Evolutionary conservation across 257 asterid genomes (phyloP), one percentile per base, ranked within the genome.

Genomic region (Paulownia fortunei): DNA sequence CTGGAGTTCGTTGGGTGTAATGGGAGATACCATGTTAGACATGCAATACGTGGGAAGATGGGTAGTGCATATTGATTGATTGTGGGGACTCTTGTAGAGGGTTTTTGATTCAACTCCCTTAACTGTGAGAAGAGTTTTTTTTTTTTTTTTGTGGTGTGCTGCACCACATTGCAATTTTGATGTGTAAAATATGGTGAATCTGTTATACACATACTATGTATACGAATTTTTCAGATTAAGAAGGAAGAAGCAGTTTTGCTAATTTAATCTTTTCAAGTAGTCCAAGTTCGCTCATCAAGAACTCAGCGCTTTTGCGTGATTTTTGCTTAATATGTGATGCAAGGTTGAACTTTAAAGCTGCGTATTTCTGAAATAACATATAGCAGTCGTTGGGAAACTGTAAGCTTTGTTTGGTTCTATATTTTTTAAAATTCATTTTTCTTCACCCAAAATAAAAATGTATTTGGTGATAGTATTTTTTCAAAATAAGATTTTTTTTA

Each of bases 151-250:
- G 32, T 27, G 54, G 66, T 64, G 67, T 34, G 8, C 11, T 24
- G 37, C 58, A 23, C 59, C 41, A 34, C 66, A 52, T 51, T 70
- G 46, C 74, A 76, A 42, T 80, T 82, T 82, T 78, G 80, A 73
- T 73, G 74, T 82, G 86, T 73, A 59, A 39, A 66, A 47, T 75
- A 63, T 46, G 81, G 75, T 59, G 68, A 59, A 32, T 51, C 8
- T 66, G 47, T 59, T 55, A 46, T 69, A 64, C 51, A 30, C 49
- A 36, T 52, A 4, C 16, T 47, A 72, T 56, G 61, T 69, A 65
- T 75, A 74, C 80, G 3, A 6, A 27, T 3, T 46, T 67, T 69
- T 39, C 37, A 51, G 73, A 52, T 64, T 60, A 30, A 26, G 51
- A 49, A 78, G 42, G 51, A 47, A 42, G 56, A 9, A 51, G 8